Evolutionary conservation across 768 basidiomycete species (phyloP), one percentile per base, ranked within the genome.

Genomic region (Heimioporus sp.): DNA sequence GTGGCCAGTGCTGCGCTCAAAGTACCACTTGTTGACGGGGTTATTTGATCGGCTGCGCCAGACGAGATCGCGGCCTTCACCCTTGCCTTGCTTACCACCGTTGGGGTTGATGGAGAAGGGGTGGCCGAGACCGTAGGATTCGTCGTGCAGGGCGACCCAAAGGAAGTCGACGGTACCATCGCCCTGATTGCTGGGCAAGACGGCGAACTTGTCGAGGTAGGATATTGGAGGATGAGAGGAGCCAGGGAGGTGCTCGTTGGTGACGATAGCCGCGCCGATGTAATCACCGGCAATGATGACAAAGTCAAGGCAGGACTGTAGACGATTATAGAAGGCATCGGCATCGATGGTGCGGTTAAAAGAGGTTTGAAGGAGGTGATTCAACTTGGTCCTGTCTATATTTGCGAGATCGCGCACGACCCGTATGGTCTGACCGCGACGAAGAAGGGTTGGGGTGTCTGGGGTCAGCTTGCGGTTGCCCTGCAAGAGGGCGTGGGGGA

Each of bases 21-120:
- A 98, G 72, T 99, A 99, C 97, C 97, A 99, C 72, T 94, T 96
- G 73, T 99, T 99, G 51, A 98, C 85, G 0, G 94, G 95, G 69
- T 99, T 99, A 72, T 97, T 80, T 8, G 88, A 79, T 49, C 97
- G 80, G 66, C 86, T 90, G 42, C 97, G 83, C 97, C 97, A 99
- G 36, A 99, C 93, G 52, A 99, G 79, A 65, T 98, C 97, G 40
- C 85, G 78, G n/a, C 95, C 94, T 66, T 88, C 82, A 24, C 96
- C 95, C 51, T 81, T 77, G 31, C 96, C 97, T 48, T 86, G 84
- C 62, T 90, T 86, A 13, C 97, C 96, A 1, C 97, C 90, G 53
- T 96, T 96, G 30, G 94, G 90, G 68, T 99, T 99, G 52, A 90
- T 87, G 38, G 97, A 91, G 72, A 89, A 95, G 10, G 90, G 86